Conservation (phyloP, 2,329 filamentous ascomycete species). For the Colletotrichum euphorbiae region DNA sequence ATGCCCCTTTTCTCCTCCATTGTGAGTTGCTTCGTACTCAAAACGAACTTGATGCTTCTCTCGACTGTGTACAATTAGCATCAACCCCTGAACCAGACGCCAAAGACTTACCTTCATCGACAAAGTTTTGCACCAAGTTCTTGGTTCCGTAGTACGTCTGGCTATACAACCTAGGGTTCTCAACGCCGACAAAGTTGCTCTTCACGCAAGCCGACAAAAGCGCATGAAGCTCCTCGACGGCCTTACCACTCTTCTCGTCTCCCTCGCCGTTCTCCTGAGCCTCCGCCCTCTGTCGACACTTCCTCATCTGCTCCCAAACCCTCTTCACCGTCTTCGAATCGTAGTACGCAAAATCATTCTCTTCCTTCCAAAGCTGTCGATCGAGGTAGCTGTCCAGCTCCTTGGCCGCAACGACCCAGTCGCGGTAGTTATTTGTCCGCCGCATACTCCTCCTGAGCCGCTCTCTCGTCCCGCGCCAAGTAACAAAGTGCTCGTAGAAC, state of each 20-base stretch:
- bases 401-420: slow-evolving; percentile 85
- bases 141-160: slow-evolving; percentile 99
- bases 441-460: slow-evolving; percentile 77
- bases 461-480: slow-evolving; percentile 87
- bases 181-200: slow-evolving; percentile 96
- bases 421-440: slow-evolving; percentile 77
- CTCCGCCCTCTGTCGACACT: slow-evolving; percentile 71
- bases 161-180: slow-evolving; percentile 94
- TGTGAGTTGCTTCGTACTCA: slow-evolving; percentile 74
- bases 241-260: slow-evolving; percentile 53
- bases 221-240: slow-evolving; percentile 78
- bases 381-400: slow-evolving; percentile 84
- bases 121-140: slow-evolving; percentile 87
- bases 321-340: slow-evolving; percentile 85
- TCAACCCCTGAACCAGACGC: background rate
- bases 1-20: slow-evolving; percentile 80
- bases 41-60: slow-evolving; percentile 73
- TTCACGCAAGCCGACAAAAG: slow-evolving; percentile 93
- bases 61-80: slow-evolving; percentile 63
- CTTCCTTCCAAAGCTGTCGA: slow-evolving; percentile 82
- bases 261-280: slow-evolving; percentile 52
- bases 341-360: slow-evolving; percentile 85
- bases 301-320: slow-evolving; percentile 80
- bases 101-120: slow-evolving; percentile 76
- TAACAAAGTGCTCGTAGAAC: slow-evolving; percentile 89